A percentile compares a stretch with the other conserved stretches of the same genome.
Evolutionary conservation across 1,139 yeast genomes (phyloP).

Genomic region (Scheffersomyces illinoinensis): DNA sequence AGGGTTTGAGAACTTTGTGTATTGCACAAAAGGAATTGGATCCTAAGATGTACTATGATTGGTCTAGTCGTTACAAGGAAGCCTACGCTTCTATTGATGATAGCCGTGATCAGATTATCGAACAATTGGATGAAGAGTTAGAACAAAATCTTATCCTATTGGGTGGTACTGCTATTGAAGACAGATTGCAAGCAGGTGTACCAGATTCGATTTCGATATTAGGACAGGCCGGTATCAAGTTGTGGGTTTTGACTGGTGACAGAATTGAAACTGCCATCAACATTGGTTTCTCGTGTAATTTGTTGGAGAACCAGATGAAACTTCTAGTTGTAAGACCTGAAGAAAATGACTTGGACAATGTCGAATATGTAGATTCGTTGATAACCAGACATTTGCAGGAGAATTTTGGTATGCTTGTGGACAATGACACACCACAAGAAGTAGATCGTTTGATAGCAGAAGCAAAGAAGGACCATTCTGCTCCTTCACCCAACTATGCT

Average conservation of each 20-base stretch:
- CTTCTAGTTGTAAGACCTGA: conserved; percentile 58
- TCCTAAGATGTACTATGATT: conserved; percentile 58
- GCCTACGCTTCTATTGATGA: conserved; percentile 75
- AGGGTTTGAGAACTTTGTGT: conserved; percentile 93
- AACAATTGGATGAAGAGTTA: conserved; percentile 74
- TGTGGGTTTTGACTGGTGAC: conserved; percentile 98
- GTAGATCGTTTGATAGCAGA: conserved; percentile 35
- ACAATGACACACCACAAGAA: conserved; percentile 23
- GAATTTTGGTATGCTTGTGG: conserved; percentile 34
- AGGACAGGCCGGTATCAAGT: conserved; percentile 87
- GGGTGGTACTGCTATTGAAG: conserved; percentile 99
- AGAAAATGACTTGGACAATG: conserved; percentile 19
- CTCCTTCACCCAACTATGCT: conserved; percentile 50
- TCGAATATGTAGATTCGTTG: conserved; percentile 31
- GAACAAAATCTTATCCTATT: conserved; percentile 71
- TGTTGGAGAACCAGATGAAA: conserved; percentile 85
- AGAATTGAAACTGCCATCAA: conserved; percentile 97
- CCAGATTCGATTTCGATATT: conserved; percentile 88
- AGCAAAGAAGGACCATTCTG: conserved; percentile 51
- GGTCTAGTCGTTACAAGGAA: conserved; percentile 69
- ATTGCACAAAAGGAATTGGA: conserved; percentile 79
- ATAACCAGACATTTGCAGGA: conserved; percentile 42
- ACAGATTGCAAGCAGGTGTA: conserved; percentile 92
- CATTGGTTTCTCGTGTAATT: conserved; percentile 94
- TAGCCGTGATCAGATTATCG: conserved; percentile 77